phyloP scores from a whole-genome alignment of 495 filamentous ascomycete genomes.

The Pseudoneurospora amorphoporcata region DNA sequence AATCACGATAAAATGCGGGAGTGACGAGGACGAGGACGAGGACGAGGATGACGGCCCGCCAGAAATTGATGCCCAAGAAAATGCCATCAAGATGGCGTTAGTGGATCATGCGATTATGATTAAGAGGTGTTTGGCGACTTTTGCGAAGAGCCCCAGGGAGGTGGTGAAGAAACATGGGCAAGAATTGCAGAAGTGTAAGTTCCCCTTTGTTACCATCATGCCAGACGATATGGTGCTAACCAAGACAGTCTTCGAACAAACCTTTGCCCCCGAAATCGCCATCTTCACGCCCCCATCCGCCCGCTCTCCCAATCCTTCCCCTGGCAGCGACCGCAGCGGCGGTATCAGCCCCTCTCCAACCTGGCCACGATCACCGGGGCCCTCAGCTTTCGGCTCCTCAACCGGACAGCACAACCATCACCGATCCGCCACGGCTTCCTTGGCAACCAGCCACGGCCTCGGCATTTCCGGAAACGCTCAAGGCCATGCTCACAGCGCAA shows the following conservation, averaged over 20 bases:
- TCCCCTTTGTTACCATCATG: slow-evolving; percentile 17
- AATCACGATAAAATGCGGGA: slow-evolving; percentile 29
- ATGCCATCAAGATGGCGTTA: slow-evolving; percentile 74
- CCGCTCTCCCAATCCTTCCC: slow-evolving; percentile 13
- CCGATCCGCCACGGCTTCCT: slow-evolving; percentile 9
- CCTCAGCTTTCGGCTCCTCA: slow-evolving; percentile 11
- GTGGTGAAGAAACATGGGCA: slow-evolving; percentile 30
- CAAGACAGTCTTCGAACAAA: slow-evolving; percentile 45
- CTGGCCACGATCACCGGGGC: slow-evolving; percentile 30
- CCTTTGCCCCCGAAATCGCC: slow-evolving; percentile 52
- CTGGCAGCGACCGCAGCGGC: background rate
- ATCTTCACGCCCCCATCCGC: slow-evolving; percentile 36
- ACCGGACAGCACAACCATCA: slow-evolving; percentile 14
- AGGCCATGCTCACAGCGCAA: background rate
- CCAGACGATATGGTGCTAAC: background rate
- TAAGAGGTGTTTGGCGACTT: slow-evolving; percentile 68
- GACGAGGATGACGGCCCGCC: slow-evolving; percentile 39
- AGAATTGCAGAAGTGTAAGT: slow-evolving; percentile 43
- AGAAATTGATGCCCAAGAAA: slow-evolving; percentile 58
- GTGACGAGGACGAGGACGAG: slow-evolving; percentile 20
- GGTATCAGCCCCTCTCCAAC: slow-evolving; percentile 26
- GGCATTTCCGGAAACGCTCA: background rate
- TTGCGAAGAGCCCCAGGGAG: slow-evolving; percentile 48
- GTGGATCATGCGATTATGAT: slow-evolving; percentile 83
- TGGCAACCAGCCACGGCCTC: slow-evolving; percentile 17